phyloP scores from a whole-genome alignment of 768 basidiomycete genomes.

The Sarcodon sp. region DNA sequence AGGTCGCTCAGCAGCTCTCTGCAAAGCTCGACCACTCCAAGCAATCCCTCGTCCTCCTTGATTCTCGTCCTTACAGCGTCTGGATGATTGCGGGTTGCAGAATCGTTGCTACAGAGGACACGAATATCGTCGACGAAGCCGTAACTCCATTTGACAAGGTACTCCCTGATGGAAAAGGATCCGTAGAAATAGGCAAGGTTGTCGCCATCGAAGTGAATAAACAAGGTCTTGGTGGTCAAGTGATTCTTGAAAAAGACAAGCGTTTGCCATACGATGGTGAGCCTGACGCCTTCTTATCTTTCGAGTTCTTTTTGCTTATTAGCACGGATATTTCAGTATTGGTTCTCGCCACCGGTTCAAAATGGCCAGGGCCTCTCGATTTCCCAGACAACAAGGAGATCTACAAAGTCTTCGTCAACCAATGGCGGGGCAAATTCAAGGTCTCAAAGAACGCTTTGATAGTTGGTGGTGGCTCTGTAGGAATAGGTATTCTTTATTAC shows the following conservation, averaged over 20 bases:
- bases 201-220: slow-evolving; percentile 20
- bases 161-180: slow-evolving; percentile 34
- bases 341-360: slow-evolving; percentile 44
- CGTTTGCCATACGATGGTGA: slow-evolving; percentile 30
- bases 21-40: slow-evolving; percentile 31
- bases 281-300: background rate
- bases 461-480: slow-evolving; percentile 15
- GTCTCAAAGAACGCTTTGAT: slow-evolving; percentile 9
- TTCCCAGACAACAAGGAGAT: slow-evolving; percentile 24
- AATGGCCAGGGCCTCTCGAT: slow-evolving; percentile 36
- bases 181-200: slow-evolving; percentile 20
- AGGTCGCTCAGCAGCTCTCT: slow-evolving; percentile 33
- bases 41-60: slow-evolving; percentile 43
- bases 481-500: slow-evolving; percentile 16
- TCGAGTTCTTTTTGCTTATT: background rate
- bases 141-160: slow-evolving; percentile 36
- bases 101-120: slow-evolving; percentile 30
- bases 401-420: slow-evolving; percentile 4
- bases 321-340: slow-evolving; percentile 18
- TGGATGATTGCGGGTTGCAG: slow-evolving; percentile 38
- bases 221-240: slow-evolving; percentile 25
- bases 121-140: slow-evolving; percentile 27
- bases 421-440: slow-evolving; percentile 10
- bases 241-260: slow-evolving; percentile 39
- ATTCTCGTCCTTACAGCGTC: slow-evolving; percentile 33